Evolutionary conservation across 2,329 filamentous ascomycete genomes (phyloP).

Genomic region (Colletotrichum tropicale): DNA sequence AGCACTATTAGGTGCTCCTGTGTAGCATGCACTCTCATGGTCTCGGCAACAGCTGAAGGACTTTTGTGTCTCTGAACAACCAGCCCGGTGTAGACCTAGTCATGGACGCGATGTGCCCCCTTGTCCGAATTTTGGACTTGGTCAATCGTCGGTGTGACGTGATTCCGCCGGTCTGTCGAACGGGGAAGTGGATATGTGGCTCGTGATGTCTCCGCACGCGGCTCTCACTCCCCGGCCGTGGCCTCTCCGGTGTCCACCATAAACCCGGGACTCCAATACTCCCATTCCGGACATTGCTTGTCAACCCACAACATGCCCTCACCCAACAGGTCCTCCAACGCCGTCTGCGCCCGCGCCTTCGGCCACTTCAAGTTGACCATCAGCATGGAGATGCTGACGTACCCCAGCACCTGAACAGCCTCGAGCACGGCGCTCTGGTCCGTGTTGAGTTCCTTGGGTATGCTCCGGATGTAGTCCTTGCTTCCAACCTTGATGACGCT

Average conservation of each 20-base stretch:
- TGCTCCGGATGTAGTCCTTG: slow-evolving; percentile 86
- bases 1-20: neutral
- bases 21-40: neutral
- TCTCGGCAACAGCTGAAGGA: neutral
- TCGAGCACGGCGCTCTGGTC: slow-evolving; percentile 94
- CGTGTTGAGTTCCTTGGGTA: slow-evolving; percentile 93
- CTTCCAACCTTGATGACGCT: slow-evolving; percentile 83
- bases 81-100: neutral
- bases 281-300: slow-evolving; percentile 80
- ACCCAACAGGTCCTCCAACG: slow-evolving; percentile 85
- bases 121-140: neutral
- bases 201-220: slow-evolving; percentile 24
- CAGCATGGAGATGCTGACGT: slow-evolving; percentile 88
- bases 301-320: slow-evolving; percentile 96
- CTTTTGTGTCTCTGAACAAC: neutral
- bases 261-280: slow-evolving; percentile 90
- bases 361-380: slow-evolving; percentile 88
- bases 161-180: neutral
- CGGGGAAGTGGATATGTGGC: slow-evolving; percentile 9
- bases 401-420: slow-evolving; percentile 87
- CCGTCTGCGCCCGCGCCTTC: slow-evolving; percentile 81
- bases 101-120: neutral
- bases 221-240: slow-evolving; percentile 18
- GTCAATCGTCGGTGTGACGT: neutral
- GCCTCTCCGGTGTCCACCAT: slow-evolving; percentile 54